Base-by-base conservation (phyloP, 805 yeast species). In the Sungouiella blattae region DNA sequence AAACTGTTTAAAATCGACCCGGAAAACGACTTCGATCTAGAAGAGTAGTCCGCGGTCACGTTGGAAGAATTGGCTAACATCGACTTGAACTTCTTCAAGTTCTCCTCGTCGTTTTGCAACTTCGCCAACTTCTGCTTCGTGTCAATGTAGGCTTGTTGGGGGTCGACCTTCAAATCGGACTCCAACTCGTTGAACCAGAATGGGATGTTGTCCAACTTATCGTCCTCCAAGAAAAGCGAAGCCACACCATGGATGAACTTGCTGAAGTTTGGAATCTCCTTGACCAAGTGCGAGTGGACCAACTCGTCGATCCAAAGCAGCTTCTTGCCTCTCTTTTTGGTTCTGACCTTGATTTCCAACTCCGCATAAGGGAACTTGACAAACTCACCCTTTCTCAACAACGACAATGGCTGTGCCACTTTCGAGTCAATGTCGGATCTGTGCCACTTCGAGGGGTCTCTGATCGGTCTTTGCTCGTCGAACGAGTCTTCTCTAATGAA, bases 131-230 rank as follows among this genome's bases (percentile, higher is more conserved):
- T 78, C 44, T 68, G 66, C 44, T 73, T 68, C 30, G 82, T 79
- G 50, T 81, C 86, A 47, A 79, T 81, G 50, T 77, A 78, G 0
- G 88, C 88, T 51, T 81, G 83, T 45, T 77, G 76, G n/a, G 94
- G 94, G 52, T 84, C 83, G 45, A 75, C 75, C 47, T 87, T 74
- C 39, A 55, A 33, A 35, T 55, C 60, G 15, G 47, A 40, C 35
- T 87, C 97, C 50, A 93, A 68, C 42, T 91, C 97, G 39, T 94
- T 86, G 46, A 87, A 72, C 98, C 98, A 91, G 59, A 88, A 85
- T 37, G 98, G 98, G 43, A 91, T 71, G 44, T 83, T 80, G 56
- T 87, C 96, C 54, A 91, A 73, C 48, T 83, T 82, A 51, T 91
- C 97, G 57, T 87, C 93, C 55, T 91, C 98, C 35, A 87, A 77